phyloP scores from a whole-genome alignment of 2,329 filamentous ascomycete species.

The Fusarium sp. region DNA sequence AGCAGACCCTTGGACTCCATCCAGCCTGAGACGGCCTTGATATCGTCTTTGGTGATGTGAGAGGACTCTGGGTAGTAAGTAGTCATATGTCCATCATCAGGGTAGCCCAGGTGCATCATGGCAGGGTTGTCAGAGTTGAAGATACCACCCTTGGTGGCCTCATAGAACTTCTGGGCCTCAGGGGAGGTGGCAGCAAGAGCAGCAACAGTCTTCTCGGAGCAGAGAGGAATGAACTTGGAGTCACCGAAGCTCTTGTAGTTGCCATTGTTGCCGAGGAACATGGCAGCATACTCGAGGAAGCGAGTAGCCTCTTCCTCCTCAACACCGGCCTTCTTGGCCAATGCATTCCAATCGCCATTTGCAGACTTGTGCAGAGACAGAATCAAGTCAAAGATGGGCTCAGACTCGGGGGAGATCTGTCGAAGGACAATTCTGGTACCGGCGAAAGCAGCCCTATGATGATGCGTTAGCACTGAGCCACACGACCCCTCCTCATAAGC shows the following conservation, averaged over 20 bases:
- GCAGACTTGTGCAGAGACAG: slow-evolving; percentile 74
- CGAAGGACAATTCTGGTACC: slow-evolving; percentile 83
- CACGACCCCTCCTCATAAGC: slow-evolving; percentile 21
- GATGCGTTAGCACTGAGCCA: slow-evolving; percentile 17
- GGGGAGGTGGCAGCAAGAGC: slow-evolving; percentile 70
- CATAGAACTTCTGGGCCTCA: slow-evolving; percentile 72
- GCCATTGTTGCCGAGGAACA: slow-evolving; percentile 82
- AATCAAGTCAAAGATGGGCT: slow-evolving; percentile 84
- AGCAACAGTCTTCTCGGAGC: slow-evolving; percentile 71
- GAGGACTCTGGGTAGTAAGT: slow-evolving; percentile 85
- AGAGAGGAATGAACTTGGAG: slow-evolving; percentile 82
- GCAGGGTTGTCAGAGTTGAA: slow-evolving; percentile 73
- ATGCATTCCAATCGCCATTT: slow-evolving; percentile 75
- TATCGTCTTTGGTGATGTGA: slow-evolving; percentile 79
- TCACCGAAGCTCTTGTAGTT: slow-evolving; percentile 93
- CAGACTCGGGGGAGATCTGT: slow-evolving; percentile 84
- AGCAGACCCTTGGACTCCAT: slow-evolving; percentile 78
- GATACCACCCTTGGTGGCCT: slow-evolving; percentile 76
- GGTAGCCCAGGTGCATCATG: slow-evolving; percentile 80
- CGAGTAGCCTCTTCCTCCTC: slow-evolving; percentile 71
- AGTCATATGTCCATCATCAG: slow-evolving; percentile 79
- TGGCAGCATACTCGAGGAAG: slow-evolving; percentile 81
- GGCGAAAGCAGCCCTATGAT: slow-evolving; percentile 75
- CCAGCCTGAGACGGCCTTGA: slow-evolving; percentile 76
- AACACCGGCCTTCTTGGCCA: slow-evolving; percentile 73